phyloP scores from a whole-genome alignment of 352 stramenopile genomes.

The Globisporangium nunn region DNA sequence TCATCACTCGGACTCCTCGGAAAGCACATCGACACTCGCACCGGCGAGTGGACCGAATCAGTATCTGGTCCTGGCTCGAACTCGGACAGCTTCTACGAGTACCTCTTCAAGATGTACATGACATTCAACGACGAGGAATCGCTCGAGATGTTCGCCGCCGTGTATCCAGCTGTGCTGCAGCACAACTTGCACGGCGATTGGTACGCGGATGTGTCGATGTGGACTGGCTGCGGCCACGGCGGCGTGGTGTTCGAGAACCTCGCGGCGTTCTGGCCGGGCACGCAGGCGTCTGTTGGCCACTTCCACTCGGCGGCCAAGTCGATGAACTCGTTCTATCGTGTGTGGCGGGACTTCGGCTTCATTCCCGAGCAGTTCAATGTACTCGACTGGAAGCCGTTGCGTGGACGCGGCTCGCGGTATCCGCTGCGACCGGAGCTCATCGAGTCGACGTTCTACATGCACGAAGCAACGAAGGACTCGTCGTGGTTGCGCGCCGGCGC shows the following conservation, averaged over 20 bases:
- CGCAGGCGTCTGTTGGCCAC: slow-evolving; percentile 94
- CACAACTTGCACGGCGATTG: slow-evolving; percentile 81
- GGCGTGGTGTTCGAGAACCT: slow-evolving; percentile 83
- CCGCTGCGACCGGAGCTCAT: slow-evolving; percentile 96
- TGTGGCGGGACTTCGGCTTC: slow-evolving; percentile 94
- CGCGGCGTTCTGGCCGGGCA: slow-evolving; percentile 94
- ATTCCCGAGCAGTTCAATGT: slow-evolving; percentile 96
- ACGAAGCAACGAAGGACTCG: slow-evolving; percentile 83
- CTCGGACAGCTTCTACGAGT: slow-evolving; percentile 98
- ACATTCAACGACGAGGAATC: slow-evolving; percentile 91
- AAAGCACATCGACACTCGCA: slow-evolving; percentile 94
- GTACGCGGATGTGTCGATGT: slow-evolving; percentile 85
- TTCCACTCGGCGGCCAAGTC: slow-evolving; percentile 70
- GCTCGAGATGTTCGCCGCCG: slow-evolving; percentile 87
- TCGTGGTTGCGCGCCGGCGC: slow-evolving; percentile 77
- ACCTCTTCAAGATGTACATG: slow-evolving; percentile 95
- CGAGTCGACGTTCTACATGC: slow-evolving; percentile 96
- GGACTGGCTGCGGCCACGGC: slow-evolving; percentile 44
- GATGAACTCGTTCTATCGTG: slow-evolving; percentile 93
- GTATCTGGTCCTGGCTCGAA: slow-evolving; percentile 87
- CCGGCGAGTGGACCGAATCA: slow-evolving; percentile 79
- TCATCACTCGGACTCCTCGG: slow-evolving; percentile 88
- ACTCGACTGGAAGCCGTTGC: slow-evolving; percentile 59
- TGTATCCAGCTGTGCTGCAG: slow-evolving; percentile 57
- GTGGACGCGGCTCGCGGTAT: slow-evolving; percentile 64